Evolutionary conservation across 2,329 filamentous ascomycete species (phyloP).

Genomic region (Magnaporthiopsis rhizophila): DNA sequence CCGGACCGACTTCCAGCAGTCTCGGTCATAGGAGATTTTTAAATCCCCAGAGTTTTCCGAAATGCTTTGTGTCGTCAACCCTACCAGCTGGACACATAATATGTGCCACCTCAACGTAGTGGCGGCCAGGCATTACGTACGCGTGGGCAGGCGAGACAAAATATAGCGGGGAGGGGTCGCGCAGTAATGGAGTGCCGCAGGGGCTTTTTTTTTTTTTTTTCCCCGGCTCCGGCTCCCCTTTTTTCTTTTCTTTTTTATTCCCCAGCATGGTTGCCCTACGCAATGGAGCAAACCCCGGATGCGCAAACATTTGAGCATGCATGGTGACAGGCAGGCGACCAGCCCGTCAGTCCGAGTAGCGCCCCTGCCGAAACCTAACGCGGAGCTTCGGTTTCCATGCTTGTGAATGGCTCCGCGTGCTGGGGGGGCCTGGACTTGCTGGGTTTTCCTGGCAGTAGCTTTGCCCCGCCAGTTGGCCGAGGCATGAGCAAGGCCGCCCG

Average conservation of each 20-base stretch:
- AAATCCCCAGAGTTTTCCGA: too few relatives aligned
- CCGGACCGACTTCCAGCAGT: too few relatives aligned
- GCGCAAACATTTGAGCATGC: background rate
- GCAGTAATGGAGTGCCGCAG: too few relatives aligned
- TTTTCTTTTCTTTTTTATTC: background rate
- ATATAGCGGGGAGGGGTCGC: background rate
- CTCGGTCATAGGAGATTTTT: too few relatives aligned
- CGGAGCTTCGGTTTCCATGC: background rate
- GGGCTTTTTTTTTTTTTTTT: background rate
- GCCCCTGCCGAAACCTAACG: too few relatives aligned
- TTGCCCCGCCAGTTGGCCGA: background rate
- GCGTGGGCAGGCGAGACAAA: too few relatives aligned
- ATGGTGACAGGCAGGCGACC: background rate
- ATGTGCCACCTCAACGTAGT: background rate
- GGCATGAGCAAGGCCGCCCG: background rate
- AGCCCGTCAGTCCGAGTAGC: too few relatives aligned
- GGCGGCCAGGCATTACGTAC: background rate
- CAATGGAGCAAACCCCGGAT: background rate
- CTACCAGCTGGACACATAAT: background rate
- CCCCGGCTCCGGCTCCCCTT: background rate
- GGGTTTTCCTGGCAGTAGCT: background rate
- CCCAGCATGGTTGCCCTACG: background rate
- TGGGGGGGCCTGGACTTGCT: background rate
- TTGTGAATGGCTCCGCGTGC: background rate
- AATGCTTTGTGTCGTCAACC: background rate